Evolutionary conservation across 108 stramenopile species (phyloP).

Genomic region (Cyclotella baltica): DNA sequence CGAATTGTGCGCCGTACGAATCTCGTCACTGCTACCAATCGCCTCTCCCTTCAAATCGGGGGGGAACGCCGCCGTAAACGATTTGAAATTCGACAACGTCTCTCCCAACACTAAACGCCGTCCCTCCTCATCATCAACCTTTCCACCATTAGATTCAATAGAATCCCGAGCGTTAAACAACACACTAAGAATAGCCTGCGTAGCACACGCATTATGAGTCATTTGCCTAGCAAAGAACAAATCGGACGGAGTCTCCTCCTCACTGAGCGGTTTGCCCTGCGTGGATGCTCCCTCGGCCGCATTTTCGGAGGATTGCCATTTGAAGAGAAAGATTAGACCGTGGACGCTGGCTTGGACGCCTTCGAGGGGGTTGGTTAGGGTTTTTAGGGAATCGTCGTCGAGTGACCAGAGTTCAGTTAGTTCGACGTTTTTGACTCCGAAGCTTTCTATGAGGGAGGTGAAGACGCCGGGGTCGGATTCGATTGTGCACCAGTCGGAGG

Average conservation of each 20-base stretch:
- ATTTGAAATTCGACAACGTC: conserved; percentile 77
- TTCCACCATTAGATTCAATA: conserved; percentile 7
- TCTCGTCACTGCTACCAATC: conserved; percentile 81
- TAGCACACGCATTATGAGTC: conserved; percentile 94
- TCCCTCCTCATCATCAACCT: conserved; percentile 29
- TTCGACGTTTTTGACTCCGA: conserved; percentile 84
- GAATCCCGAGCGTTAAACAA: conserved; percentile 69
- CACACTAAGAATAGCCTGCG: conserved; percentile 90
- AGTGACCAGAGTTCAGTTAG: conserved; percentile 84
- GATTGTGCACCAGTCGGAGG: conserved; percentile 78
- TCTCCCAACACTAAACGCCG: conserved; percentile 70
- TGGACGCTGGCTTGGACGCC: conserved; percentile 61
- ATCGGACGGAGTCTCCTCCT: conserved; percentile 61
- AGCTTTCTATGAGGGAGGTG: conserved; percentile 86
- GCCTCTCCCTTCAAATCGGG: conserved; percentile 89
- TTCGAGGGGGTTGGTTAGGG: conserved; percentile 38
- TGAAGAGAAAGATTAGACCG: conserved; percentile 95
- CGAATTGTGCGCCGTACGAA: conserved; percentile 92
- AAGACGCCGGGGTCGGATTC: conserved; percentile 93
- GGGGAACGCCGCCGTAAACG: conserved; percentile 84
- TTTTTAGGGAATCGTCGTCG: conserved; percentile 69
- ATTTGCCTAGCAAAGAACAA: conserved; percentile 93
- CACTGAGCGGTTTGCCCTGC: conserved; percentile 38
- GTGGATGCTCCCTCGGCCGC: not conserved
- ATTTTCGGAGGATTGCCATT: conserved; percentile 64